Conservation (phyloP, 352 stramenopile species). For the Globisporangium mamillatum region DNA sequence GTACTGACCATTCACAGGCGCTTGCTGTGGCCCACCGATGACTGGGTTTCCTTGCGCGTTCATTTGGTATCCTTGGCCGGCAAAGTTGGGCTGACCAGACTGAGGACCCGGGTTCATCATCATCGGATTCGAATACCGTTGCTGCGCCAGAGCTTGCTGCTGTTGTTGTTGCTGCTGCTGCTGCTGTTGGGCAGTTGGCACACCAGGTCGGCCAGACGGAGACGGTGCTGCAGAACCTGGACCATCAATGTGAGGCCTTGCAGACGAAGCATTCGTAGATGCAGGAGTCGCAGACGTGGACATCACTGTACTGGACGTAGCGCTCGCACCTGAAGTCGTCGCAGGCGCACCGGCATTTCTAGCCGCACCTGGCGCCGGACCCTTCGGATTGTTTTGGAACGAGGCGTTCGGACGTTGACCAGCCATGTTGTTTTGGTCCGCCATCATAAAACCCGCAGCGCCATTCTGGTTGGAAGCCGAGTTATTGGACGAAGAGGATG, state of each 20-base stretch:
- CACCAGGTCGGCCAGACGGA: constrained; percentile 17
- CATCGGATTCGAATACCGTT: constrained; percentile 66
- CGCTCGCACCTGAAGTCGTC: constrained; percentile 16
- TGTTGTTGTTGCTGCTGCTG: constrained; percentile 3
- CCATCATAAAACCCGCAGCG: constrained; percentile 20
- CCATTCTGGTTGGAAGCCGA: constrained; percentile 12
- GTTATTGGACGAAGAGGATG: neutral
- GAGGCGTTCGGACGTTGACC: constrained; percentile 12
- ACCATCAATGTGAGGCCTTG: constrained; percentile 64
- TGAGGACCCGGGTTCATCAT: constrained; percentile 64
- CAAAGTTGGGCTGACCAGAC: constrained; percentile 29
- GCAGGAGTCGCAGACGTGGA: constrained; percentile 24
- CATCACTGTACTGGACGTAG: constrained; percentile 18
- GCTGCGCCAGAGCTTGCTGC: constrained; percentile 17
- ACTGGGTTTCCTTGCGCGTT: constrained; percentile 36
- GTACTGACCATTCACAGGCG: constrained; percentile 47
- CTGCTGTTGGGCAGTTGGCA: constrained; percentile 22
- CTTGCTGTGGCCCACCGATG: constrained; percentile 28
- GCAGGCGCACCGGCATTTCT: constrained; percentile 7
- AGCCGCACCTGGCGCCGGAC: constrained; percentile 6
- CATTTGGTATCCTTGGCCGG: constrained; percentile 60
- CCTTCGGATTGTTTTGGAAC: constrained; percentile 13
- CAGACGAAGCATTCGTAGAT: constrained; percentile 57
- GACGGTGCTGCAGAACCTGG: constrained; percentile 19
- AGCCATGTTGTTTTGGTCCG: constrained; percentile 12